A percentile compares a stretch with the other conserved stretches of the same genome.
These are phyloP conservation scores for Didymosphaeria variabile DNA, from an alignment of 2,329 filamentous ascomycete species.

Conservation along the genomic window DNA sequence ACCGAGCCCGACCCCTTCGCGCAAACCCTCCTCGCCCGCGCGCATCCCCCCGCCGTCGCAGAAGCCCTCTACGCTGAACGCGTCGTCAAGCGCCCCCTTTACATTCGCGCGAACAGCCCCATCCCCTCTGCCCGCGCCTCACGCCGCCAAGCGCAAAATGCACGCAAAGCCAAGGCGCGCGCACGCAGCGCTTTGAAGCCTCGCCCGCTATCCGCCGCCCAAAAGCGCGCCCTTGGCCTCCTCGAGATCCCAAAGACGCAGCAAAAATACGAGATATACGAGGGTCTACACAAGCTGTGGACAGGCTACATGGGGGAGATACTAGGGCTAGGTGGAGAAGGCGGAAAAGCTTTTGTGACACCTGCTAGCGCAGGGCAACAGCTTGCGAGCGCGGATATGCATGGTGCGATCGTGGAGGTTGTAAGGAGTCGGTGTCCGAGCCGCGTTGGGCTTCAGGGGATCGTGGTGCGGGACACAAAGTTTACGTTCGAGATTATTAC, in stretches of 20 bases:
- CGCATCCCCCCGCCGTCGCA: constrained; percentile 78
- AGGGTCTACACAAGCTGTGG: constrained; percentile 82
- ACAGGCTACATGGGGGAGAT: constrained; percentile 84
- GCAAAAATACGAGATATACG: constrained; percentile 78
- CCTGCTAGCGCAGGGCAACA: constrained; percentile 72
- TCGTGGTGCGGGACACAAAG: constrained; percentile 88
- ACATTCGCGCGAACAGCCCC: constrained; percentile 79
- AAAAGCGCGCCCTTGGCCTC: constrained; percentile 77
- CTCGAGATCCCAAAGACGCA: constrained; percentile 76
- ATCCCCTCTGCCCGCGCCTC: constrained; percentile 54
- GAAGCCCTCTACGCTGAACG: constrained; percentile 80
- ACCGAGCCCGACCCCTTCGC: constrained; percentile 33
- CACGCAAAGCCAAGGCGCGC: constrained; percentile 42
- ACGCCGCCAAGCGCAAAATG: constrained; percentile 63
- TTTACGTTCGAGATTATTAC: constrained; percentile 89
- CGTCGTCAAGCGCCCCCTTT: constrained; percentile 81
- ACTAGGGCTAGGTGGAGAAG: constrained; percentile 64
- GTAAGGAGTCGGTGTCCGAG: constrained; percentile 82
- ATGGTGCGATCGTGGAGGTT: constrained; percentile 85
- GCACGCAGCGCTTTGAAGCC: constrained; percentile 60
- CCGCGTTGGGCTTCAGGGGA: constrained; percentile 83
- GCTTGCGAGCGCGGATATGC: constrained; percentile 86
- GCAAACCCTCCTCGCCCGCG: constrained; percentile 74
- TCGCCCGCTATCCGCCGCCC: constrained; percentile 77
- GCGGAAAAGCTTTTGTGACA: constrained; percentile 59